Evolutionary conservation across 2,329 filamentous ascomycete species (phyloP).

Genomic region (Diaporthe australafricana): DNA sequence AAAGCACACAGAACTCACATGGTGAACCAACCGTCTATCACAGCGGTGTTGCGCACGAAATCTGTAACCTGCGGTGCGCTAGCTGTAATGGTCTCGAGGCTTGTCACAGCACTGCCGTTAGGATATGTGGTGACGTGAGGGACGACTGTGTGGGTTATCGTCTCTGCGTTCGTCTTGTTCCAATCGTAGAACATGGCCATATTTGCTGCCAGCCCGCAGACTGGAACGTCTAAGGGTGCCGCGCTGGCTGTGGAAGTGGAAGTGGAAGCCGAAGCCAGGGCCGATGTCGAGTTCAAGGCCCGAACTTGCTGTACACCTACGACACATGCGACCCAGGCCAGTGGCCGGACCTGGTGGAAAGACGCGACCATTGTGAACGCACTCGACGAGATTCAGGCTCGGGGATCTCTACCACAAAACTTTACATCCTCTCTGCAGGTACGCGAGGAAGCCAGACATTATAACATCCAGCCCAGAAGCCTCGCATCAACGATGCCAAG

Average conservation of each 20-base stretch:
- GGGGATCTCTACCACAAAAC: neutral
- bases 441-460: slow-evolving; percentile 11
- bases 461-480: neutral
- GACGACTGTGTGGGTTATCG: slow-evolving; percentile 21
- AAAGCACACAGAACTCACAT: neutral
- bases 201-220: slow-evolving; percentile 11
- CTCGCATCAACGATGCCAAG: neutral
- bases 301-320: slow-evolving; percentile 2
- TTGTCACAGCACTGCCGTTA: slow-evolving; percentile 9
- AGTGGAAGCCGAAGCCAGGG: neutral
- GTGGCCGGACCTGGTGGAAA: slow-evolving; percentile 3
- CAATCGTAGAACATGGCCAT: slow-evolving; percentile 15
- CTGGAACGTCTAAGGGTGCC: neutral
- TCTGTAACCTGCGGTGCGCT: slow-evolving; percentile 7
- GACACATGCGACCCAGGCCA: slow-evolving; percentile 15
- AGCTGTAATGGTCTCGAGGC: slow-evolving; percentile 6
- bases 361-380: neutral
- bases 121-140: slow-evolving; percentile 24
- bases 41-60: slow-evolving; percentile 6
- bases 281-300: slow-evolving; percentile 15
- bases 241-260: neutral
- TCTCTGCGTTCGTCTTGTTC: slow-evolving; percentile 21
- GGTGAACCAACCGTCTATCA: slow-evolving; percentile 21
- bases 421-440: neutral
- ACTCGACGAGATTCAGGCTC: neutral